Base-by-base conservation (phyloP, 2,329 filamentous ascomycete genomes). In the Sporothrix variecibatus region DNA sequence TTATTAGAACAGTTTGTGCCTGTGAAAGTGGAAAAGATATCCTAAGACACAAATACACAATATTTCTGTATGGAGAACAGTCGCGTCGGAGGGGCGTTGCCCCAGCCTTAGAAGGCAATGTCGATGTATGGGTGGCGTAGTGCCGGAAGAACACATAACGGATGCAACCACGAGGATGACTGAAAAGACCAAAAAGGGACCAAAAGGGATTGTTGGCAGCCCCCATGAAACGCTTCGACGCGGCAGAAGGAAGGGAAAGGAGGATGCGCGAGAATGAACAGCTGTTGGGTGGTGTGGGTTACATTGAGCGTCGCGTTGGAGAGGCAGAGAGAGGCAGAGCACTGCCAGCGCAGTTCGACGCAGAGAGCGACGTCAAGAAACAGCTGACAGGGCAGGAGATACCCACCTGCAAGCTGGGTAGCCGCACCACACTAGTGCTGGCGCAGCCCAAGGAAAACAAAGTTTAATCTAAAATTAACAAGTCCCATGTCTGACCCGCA, bases 381-480 rank as follows among this genome's bases (percentile, higher is more conserved):
- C 60, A 65, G 34, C 60, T 34, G 60, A 64, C 60, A 62, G 60
- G 31, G 56, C 17, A 20, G 34, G 31, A 20, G 58, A 17, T 17
- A 51, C 58, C 34, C 58, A 28, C 17, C n/a, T 51, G 49, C 49
- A n/a, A 49, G 12, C 28, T 60, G 4, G 17, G 31, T n/a, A 65
- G 34, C 34, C 60, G 26, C 60, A 65, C 34, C 60, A 17, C 60
- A 65, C n/a, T 65, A 64, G 60, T 34, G 58, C 31, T 34, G 28
- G 58, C 31, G 58, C 58, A 64, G 60, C 60, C 56, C 28, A 60
- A 51, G 17, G 43, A 40, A 65, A 43, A 43, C 34, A 65, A 65
- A 64, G 60, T 15, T 65, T 65, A 65, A 65, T 65, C 60, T 65
- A 43, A 65, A 65, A 65, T 65, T 65, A 65, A 65, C 60, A 26